These are phyloP conservation scores for Venustampulla echinocandica DNA, from an alignment of 495 filamentous ascomycete species.

Conservation along the genomic window DNA sequence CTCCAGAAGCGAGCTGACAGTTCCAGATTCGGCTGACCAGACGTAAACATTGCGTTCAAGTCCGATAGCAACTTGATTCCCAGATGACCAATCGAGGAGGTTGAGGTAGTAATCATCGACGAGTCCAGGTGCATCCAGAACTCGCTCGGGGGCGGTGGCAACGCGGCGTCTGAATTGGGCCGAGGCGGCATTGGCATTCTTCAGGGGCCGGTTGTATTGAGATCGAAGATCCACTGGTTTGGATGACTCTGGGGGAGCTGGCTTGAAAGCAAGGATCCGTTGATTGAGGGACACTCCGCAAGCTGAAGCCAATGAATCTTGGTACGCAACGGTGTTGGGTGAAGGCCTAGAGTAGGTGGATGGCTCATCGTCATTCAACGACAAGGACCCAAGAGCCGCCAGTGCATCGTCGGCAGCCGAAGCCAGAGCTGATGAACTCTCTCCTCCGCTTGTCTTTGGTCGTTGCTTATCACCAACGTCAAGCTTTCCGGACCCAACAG, in stretches of 20 bases:
- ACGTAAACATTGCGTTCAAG: constrained; percentile 95
- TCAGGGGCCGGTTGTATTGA: constrained; percentile 96
- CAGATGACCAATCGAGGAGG: constrained; percentile 92
- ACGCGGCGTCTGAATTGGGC: constrained; percentile 86
- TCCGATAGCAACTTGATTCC: constrained; percentile 96
- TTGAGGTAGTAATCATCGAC: constrained; percentile 99
- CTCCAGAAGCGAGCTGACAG: constrained; percentile 80
- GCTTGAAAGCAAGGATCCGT: constrained; percentile 98
- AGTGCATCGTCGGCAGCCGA: constrained; percentile 68
- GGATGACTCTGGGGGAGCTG: constrained; percentile 87
- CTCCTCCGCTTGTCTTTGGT: constrained; percentile 57
- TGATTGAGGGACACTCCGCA: constrained; percentile 90
- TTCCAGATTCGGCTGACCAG: constrained; percentile 94
- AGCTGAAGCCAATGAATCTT: constrained; percentile 82
- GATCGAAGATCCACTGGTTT: constrained; percentile 95
- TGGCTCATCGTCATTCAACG: constrained; percentile 46
- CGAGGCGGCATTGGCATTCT: constrained; percentile 57
- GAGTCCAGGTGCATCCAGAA: constrained; percentile 92
- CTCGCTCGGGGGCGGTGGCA: constrained; percentile 88
- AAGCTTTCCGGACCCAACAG: constrained; percentile 73
- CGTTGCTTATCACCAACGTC: constrained; percentile 53
- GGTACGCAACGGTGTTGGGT: constrained; percentile 81
- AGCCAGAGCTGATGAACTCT: constrained; percentile 64
- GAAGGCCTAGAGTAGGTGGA: constrained; percentile 63
- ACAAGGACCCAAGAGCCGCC: constrained; percentile 68